A percentile compares a stretch with the other conserved stretches of the same genome.
Evolutionary conservation across 768 basidiomycete genomes (phyloP).

Genomic region (Candolleomyces eurysporus): DNA sequence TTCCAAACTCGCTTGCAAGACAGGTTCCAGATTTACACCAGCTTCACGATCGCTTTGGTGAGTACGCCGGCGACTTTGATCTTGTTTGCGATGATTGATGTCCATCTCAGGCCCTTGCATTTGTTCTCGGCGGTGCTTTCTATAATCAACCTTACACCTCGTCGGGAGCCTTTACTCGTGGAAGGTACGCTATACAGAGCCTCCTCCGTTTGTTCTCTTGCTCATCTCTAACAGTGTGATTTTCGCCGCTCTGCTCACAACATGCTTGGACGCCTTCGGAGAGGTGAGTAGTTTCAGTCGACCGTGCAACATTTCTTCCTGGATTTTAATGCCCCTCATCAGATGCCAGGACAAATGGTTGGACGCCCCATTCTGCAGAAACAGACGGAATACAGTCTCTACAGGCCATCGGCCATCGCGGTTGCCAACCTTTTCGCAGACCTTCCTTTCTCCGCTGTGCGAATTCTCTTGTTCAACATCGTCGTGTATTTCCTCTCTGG

Average conservation of each 20-base stretch:
- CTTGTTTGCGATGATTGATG: too few species aligned
- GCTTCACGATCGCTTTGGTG: constrained; percentile 59
- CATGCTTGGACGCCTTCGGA: constrained; percentile 68
- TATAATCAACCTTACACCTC: constrained; percentile 71
- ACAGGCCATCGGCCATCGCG: constrained; percentile 62
- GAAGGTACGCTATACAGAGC: constrained; percentile 39
- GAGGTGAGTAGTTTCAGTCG: constrained; percentile 28
- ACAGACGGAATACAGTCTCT: constrained; percentile 60
- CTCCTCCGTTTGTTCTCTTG: neutral
- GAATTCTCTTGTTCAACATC: constrained; percentile 59
- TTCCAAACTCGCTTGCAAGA: constrained; percentile 76
- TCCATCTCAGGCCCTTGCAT: constrained; percentile 42
- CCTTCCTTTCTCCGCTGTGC: constrained; percentile 62
- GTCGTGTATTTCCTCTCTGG: constrained; percentile 69
- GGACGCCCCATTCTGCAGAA: constrained; percentile 75
- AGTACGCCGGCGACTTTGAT: constrained; percentile 19
- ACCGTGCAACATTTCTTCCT: neutral
- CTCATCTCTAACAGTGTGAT: constrained; percentile 45
- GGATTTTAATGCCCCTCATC: neutral
- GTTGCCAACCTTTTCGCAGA: constrained; percentile 69
- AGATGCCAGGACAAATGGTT: constrained; percentile 73
- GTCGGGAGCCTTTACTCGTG: constrained; percentile 84
- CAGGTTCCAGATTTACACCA: constrained; percentile 72
- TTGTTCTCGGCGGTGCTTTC: constrained; percentile 74
- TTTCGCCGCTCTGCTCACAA: constrained; percentile 66